Evolutionary conservation across 345 rosid genomes (phyloP), one percentile per base, ranked within the genome.

Genomic region (Salix udensis): DNA sequence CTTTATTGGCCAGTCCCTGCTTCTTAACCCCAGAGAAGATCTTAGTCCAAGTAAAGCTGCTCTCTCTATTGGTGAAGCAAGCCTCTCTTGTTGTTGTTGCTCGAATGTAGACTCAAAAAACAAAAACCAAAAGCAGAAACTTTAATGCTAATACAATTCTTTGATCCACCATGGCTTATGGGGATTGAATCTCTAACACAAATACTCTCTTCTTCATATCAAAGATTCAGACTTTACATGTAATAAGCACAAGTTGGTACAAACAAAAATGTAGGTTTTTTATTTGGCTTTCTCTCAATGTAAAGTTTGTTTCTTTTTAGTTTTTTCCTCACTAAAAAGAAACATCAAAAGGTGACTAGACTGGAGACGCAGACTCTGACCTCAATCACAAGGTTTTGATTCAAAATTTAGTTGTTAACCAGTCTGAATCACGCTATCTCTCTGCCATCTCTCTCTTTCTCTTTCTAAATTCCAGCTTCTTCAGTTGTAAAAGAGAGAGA

Each of bases 1-100:
- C 83, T 94, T 96, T 19, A 78, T 87, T 15, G 99, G 99, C 99
- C 99, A 96, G 58, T 96, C 99, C 61, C 58, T 88, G 77, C 92
- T 83, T 84, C 89, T 88, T 73, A 96, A 84, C 80, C 99, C 99
- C 75, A 94, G 82, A 75, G 97, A 83, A 48, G 99, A 92, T 89
- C 99, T 89, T 78, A 96, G 97, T 72, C 73, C 79, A 44, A 96
- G 89, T 64, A 96, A 76, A 83, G 97, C 90, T 1, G 68, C 76
- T 39, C 87, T 70, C 82, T 96, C 97, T 50, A 74, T 40, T 31
- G 72, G 48, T 50, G 93, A 91, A 74, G 81, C 86, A 80, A 84
- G 79, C 52, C 77, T 81, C 84, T 78, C 78, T 23, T 75, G 81
- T 75, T 88, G 89, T 23, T 73, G 82, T 77, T 88, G 90, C 91